A percentile compares a stretch with the other conserved stretches of the same genome.
These are phyloP conservation scores for Coleophoma eucalyptorum DNA, from an alignment of 2,329 filamentous ascomycete genomes.

Conservation along the genomic window DNA sequence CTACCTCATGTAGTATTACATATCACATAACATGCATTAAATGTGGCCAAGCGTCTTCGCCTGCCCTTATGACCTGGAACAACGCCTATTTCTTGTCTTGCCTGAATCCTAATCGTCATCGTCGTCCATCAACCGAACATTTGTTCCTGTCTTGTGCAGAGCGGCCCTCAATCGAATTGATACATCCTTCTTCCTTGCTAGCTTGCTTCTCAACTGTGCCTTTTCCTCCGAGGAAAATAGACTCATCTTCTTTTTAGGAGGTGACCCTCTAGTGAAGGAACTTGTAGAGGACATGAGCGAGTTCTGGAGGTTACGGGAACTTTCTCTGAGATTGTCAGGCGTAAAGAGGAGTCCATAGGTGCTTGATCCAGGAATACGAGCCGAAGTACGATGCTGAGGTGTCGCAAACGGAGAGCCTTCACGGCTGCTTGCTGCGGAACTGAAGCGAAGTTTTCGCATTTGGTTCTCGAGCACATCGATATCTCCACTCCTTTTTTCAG, in stretches of 20 bases:
- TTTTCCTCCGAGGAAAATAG: conserved; percentile 59
- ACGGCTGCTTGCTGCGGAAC: conserved; percentile 29
- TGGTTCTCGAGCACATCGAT: conserved; percentile 87
- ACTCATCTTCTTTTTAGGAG: conserved; percentile 56
- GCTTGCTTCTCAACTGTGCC: conserved; percentile 48
- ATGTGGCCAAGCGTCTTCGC: too few relatives aligned
- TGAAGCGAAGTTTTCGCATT: conserved; percentile 67
- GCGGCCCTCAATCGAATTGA: conserved; percentile 42
- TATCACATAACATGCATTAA: too few relatives aligned
- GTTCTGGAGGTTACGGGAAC: conserved; percentile 17
- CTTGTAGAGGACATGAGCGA: conserved; percentile 23
- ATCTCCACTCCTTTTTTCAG: conserved; percentile 85
- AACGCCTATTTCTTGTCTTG: background rate
- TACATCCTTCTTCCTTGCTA: conserved; percentile 48
- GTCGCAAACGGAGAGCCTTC: conserved; percentile 37
- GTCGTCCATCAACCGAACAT: conserved; percentile 23
- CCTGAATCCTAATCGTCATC: conserved; percentile 4
- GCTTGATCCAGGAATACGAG: conserved; percentile 18
- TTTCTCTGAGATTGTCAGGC: conserved; percentile 22
- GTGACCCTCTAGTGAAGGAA: conserved; percentile 15
- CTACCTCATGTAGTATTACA: too few relatives aligned
- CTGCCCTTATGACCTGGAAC: background rate
- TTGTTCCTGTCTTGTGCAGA: conserved; percentile 24
- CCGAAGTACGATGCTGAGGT: conserved; percentile 22
- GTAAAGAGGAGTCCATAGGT: conserved; percentile 23